phyloP scores from a whole-genome alignment of 2,329 filamentous ascomycete species.

The Hypoxylon sp. region DNA sequence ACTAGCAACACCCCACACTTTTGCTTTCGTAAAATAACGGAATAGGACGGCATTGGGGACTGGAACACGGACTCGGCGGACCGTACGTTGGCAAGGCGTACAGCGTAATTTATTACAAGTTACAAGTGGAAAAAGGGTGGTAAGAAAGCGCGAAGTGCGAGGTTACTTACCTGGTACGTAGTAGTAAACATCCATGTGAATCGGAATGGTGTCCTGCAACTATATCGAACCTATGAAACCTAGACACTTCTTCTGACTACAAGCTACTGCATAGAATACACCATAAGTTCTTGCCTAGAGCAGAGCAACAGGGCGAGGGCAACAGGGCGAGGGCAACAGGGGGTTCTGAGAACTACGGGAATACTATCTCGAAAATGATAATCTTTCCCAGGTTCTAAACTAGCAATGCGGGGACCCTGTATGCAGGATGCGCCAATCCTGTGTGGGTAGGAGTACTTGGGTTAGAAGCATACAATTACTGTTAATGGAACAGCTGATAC shows the following conservation, averaged over 20 bases:
- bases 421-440: constrained; percentile 32
- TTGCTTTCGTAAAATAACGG: constrained; percentile 27
- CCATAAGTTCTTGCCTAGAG: constrained; percentile 31
- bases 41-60: constrained; percentile 24
- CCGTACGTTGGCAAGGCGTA: constrained; percentile 39
- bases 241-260: constrained; percentile 18
- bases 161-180: constrained; percentile 36
- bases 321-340: not conserved
- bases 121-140: constrained; percentile 48
- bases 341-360: constrained; percentile 17
- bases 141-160: constrained; percentile 49
- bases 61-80: constrained; percentile 34
- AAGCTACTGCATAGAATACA: constrained; percentile 6
- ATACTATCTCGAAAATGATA: constrained; percentile 19
- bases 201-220: constrained; percentile 44
- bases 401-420: constrained; percentile 41
- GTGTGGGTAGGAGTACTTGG: constrained; percentile 33
- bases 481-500: constrained; percentile 42
- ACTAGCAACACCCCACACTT: constrained; percentile 39
- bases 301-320: not conserved
- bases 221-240: constrained; percentile 32
- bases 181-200: constrained; percentile 37
- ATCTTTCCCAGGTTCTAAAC: constrained; percentile 39
- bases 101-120: constrained; percentile 20
- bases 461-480: constrained; percentile 30